Percentiles rank a stretch among this genome's conserved stretches.
Evolutionary conservation across 1,284 basidiomycete genomes (phyloP).

Genomic region (Apiotrichum gracile): DNA sequence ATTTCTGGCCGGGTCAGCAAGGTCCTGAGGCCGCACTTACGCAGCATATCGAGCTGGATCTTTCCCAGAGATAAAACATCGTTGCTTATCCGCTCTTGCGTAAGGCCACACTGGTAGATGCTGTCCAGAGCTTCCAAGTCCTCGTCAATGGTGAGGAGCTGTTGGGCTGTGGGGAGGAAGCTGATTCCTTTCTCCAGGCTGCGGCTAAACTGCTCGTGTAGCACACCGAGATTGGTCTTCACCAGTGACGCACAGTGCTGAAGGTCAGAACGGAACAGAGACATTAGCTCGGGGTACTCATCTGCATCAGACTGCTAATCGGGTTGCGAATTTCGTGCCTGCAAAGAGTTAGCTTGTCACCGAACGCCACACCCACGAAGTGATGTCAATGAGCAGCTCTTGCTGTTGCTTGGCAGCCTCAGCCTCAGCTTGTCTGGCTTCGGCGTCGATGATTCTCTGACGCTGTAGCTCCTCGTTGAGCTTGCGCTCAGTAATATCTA

Average conservation of each 20-base stretch:
- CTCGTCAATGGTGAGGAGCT: constrained; percentile 34
- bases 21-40: neutral
- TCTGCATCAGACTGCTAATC: constrained; percentile 18
- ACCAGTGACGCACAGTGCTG: constrained; percentile 36
- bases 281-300: neutral
- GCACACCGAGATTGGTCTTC: constrained; percentile 33
- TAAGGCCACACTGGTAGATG: constrained; percentile 43
- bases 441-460: constrained; percentile 35
- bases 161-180: constrained; percentile 10
- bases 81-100: constrained; percentile 48
- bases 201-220: constrained; percentile 30
- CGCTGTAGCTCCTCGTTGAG: constrained; percentile 37
- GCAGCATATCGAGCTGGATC: constrained; percentile 45
- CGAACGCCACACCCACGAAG: constrained; percentile 16
- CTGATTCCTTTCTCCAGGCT: neutral
- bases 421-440: constrained; percentile 33
- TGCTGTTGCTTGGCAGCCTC: constrained; percentile 40
- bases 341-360: neutral
- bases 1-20: constrained; percentile 2
- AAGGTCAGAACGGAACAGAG: neutral
- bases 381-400: constrained; percentile 44
- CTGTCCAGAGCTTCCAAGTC: constrained; percentile 36
- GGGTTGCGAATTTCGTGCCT: constrained; percentile 38
- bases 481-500: constrained; percentile 44
- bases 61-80: constrained; percentile 47